Base-by-base conservation (phyloP, 1,139 yeast genomes). In the Zygosaccharomyces pseudobailii region DNA sequence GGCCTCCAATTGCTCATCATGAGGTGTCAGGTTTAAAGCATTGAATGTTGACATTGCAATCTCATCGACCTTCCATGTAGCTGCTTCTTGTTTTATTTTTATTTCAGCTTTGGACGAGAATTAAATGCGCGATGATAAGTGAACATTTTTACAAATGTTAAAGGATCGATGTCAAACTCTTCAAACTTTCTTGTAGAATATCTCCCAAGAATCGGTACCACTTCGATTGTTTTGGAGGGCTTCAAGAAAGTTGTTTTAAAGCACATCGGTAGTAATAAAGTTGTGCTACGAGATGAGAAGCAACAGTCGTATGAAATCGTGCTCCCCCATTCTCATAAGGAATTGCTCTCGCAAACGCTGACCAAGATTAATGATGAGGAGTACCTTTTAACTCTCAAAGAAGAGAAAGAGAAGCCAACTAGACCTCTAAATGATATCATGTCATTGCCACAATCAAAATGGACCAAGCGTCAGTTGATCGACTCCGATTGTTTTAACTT, bases 11-110 rank as follows among this genome's bases (percentile, higher is more conserved):
- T 75, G 78, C 8, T 77, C 68, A 40, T 84, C 86, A 59, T 87
- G 95, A 50, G 84, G 90, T 40, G 79, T 76, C 43, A 84, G 68
- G 61, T 92, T 92, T 40, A 90, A 73, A 3, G 97, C 96, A 24
- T 81, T 76, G 65, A 92, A 92, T 6, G 82, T 74, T 40, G 94
- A 84, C 85, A 66, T 60, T 10, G 10, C 25, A n/a, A 13, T 7
- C 6, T 5, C 41, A 38, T 38, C 25, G 41, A 38, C 3, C 34
- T 38, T 13, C 17, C 17, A 13, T 13, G 17, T 13, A 13, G 17
- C 17, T 13, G 17, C 17, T 13, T 13, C 17, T 13, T 13, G 17
- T 13, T 13, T 13, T 13, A 13, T 13, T 13, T 10, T 19, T 37
- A 6, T 10, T 9, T 9, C 19, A 10, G 33, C 10, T 28, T 20